Evolutionary conservation across 78 protist genomes (phyloP), one percentile per base, ranked within the genome.

Genomic region (Mantamonas sphyraenae): DNA sequence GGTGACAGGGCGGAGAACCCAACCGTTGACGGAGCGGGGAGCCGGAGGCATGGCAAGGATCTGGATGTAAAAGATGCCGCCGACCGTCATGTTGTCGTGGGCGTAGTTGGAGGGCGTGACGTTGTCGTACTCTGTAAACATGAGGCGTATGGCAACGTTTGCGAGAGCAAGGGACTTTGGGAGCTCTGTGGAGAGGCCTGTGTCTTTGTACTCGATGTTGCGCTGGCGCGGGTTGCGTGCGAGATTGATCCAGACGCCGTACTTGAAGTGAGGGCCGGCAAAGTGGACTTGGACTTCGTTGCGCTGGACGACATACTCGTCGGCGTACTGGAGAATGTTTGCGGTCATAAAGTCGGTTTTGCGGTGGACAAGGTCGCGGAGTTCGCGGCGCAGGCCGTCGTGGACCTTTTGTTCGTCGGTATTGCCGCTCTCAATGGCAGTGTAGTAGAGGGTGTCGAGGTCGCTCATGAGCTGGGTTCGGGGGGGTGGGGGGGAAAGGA

Each of bases 131-230:
- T 10, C 1, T 24, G 10, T 1, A 2, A 33, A 40, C 17, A 2
- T 2, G 9, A 34, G 10, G 26, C 42, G 37, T 12, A 58, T 34
- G 35, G 63, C 63, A 40, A 30, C 22, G 9, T 37, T 14, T 17
- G 63, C 63, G 63, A 58, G 63, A 10, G 63, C 63, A 33, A 58
- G 63, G 22, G 42, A 1, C 63, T 58, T 58, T 26, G 63, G 40
- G 17, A 58, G 37, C 28, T 28, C 37, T 12, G 16, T 7, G n/a
- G 42, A 9, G 42, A 58, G 16, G 26, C 26, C 2, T 7, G 33
- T 2, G 35, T 34, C 63, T 12, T 12, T 4, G 42, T 33, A 31
- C 26, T 58, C 63, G 42, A 28, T 5, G 42, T 3, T 2, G 42
- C 33, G 28, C 26, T 33, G 28, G 26, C 63, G 63, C 39, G n/a